phyloP scores from a whole-genome alignment of 75 land plant species.

The Picea glauca region DNA sequence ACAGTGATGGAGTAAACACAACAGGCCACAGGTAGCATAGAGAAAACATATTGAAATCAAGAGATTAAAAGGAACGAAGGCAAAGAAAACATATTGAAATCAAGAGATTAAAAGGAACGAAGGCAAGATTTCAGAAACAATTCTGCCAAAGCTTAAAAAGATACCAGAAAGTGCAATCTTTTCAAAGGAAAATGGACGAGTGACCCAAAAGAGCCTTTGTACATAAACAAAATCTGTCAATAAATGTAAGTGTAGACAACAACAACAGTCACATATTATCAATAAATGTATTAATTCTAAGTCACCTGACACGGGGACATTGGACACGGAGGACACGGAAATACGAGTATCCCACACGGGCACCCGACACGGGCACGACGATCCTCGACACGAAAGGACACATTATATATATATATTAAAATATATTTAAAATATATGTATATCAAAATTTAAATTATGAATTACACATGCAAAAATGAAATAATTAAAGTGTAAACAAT shows the following conservation, averaged over 20 bases:
- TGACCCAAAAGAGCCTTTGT: constrained; percentile 22
- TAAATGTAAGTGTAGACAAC: too few species aligned
- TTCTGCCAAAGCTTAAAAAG: background rate
- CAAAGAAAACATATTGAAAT: background rate
- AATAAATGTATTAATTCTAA: constrained; percentile 37
- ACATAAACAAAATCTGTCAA: constrained; percentile 33
- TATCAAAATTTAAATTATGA: too few species aligned
- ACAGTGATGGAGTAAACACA: background rate
- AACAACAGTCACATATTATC: too few species aligned
- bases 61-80: background rate
- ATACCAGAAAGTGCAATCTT: constrained; percentile 16
- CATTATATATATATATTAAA: too few species aligned
- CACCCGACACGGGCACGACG: too few species aligned
- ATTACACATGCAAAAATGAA: too few species aligned
- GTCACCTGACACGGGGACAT: too few species aligned
- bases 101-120: background rate
- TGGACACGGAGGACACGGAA: too few species aligned
- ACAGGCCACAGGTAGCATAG: background rate
- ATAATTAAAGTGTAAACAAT: too few species aligned
- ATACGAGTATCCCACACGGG: too few species aligned
- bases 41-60: background rate
- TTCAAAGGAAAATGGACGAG: constrained; percentile 36
- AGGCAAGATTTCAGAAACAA: background rate
- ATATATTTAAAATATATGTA: too few species aligned
- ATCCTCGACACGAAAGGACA: too few species aligned